Evolutionary conservation across 2,329 filamentous ascomycete species (phyloP).

Genomic region (Dothideomycetes sp.): DNA sequence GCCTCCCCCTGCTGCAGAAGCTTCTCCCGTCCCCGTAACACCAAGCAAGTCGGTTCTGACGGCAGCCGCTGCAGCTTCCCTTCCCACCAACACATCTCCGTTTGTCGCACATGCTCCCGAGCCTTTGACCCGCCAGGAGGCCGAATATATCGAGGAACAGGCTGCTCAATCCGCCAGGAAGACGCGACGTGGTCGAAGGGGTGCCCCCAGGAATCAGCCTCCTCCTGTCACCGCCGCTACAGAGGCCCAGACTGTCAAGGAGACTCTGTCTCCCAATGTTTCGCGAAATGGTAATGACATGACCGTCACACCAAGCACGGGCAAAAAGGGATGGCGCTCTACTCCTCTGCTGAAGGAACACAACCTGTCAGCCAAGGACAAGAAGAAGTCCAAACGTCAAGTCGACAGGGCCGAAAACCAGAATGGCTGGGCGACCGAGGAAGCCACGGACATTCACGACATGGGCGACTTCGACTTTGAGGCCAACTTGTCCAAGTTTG

Average conservation of each 20-base stretch:
- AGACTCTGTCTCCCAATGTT: constrained; percentile 18
- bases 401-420: constrained; percentile 44
- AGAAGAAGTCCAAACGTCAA: constrained; percentile 37
- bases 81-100: constrained; percentile 30
- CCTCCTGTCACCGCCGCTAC: constrained; percentile 18
- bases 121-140: constrained; percentile 12
- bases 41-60: constrained; percentile 32
- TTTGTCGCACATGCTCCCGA: constrained; percentile 28
- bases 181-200: constrained; percentile 34
- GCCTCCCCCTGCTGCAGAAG: constrained; percentile 7
- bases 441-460: constrained; percentile 88
- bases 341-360: constrained; percentile 59
- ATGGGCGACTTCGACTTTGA: constrained; percentile 93
- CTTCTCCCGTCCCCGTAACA: constrained; percentile 33
- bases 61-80: constrained; percentile 26
- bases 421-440: constrained; percentile 91
- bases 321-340: constrained; percentile 57
- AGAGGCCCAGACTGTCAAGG: constrained; percentile 20
- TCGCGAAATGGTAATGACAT: constrained; percentile 30
- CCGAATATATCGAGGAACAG: constrained; percentile 1
- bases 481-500: constrained; percentile 82
- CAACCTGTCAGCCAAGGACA: constrained; percentile 22
- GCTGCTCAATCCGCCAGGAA: constrained; percentile 30
- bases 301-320: constrained; percentile 25
- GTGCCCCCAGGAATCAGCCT: constrained; percentile 1